Conservation (phyloP, 768 basidiomycete genomes). For the Boletales sp. region DNA sequence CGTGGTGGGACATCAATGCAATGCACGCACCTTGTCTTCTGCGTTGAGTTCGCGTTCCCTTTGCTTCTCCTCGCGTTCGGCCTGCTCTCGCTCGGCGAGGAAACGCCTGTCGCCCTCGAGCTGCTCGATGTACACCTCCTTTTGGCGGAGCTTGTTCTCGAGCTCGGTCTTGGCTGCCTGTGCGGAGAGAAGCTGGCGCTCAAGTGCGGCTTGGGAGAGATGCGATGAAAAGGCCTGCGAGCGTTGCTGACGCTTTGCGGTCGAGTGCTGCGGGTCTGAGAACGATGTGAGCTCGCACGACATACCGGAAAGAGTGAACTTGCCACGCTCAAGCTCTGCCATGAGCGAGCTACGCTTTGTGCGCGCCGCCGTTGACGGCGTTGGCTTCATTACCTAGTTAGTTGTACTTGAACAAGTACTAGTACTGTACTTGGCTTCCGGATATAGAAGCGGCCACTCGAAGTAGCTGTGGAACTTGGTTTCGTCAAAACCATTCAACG, state of each 20-base stretch:
- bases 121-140: slow-evolving; percentile 56
- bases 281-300: neutral
- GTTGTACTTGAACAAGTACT: too few species aligned
- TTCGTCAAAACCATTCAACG: too few species aligned
- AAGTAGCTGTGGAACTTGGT: too few species aligned
- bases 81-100: slow-evolving; percentile 63
- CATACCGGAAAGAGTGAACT: slow-evolving; percentile 4
- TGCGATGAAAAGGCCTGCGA: slow-evolving; percentile 57
- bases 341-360: slow-evolving; percentile 62
- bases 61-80: slow-evolving; percentile 68
- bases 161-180: slow-evolving; percentile 62
- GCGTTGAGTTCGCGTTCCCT: slow-evolving; percentile 45
- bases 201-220: slow-evolving; percentile 58
- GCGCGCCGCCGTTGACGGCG: neutral
- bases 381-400: too few species aligned
- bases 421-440: too few species aligned
- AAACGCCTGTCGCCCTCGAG: slow-evolving; percentile 69
- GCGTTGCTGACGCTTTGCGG: slow-evolving; percentile 67
- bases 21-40: slow-evolving; percentile 56
- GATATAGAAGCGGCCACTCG: too few species aligned
- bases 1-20: neutral
- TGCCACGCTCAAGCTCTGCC: slow-evolving; percentile 66
- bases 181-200: slow-evolving; percentile 61
- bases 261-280: slow-evolving; percentile 61
- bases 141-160: slow-evolving; percentile 66